Percentiles rank a stretch among this genome's conserved stretches.
These are phyloP conservation scores for Loxodes magnus DNA, from an alignment of 73 alveolate species.

Conservation along the genomic window DNA sequence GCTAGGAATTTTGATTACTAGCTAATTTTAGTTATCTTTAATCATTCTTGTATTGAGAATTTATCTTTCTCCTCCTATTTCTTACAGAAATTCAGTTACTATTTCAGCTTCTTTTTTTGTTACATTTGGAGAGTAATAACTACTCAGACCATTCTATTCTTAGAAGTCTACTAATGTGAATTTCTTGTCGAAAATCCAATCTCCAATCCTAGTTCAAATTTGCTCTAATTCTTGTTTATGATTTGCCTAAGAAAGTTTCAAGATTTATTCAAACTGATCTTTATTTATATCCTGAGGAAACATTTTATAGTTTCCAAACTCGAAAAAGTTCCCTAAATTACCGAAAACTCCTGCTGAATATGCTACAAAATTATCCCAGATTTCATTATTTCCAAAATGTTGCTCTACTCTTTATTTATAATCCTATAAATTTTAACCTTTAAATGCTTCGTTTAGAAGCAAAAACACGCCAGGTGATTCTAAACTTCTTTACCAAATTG, in stretches of 20 bases:
- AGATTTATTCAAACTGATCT: no score
- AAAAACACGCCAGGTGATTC: conserved; percentile 93
- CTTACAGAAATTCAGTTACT: conserved; percentile 40
- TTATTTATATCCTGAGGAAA: conserved; percentile 61
- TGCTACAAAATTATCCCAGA: conserved; percentile 41
- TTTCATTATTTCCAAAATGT: conserved; percentile 42
- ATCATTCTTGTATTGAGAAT: no score
- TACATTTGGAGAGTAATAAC: conserved; percentile 46
- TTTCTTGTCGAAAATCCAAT: conserved; percentile 31
- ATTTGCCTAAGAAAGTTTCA: conserved; percentile 32
- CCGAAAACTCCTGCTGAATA: conserved; percentile 73
- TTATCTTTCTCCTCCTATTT: no score
- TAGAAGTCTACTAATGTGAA: conserved; percentile 32
- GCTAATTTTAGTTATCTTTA: no score
- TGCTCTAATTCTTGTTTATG: conserved; percentile 26
- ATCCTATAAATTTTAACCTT: conserved; percentile 38
- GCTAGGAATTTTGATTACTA: no score
- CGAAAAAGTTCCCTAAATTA: conserved; percentile 71
- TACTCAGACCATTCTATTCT: conserved; percentile 45
- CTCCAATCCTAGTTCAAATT: conserved; percentile 24
- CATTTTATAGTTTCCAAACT: conserved; percentile 63
- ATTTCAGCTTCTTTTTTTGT: conserved; percentile 26
- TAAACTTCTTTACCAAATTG: conserved; percentile 69
- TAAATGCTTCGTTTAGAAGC: conserved; percentile 68
- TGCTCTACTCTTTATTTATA: conserved; percentile 25